These are phyloP conservation scores for Kodamaea kaohsiungensis DNA, from an alignment of 805 yeast species.

Conservation along the genomic window DNA sequence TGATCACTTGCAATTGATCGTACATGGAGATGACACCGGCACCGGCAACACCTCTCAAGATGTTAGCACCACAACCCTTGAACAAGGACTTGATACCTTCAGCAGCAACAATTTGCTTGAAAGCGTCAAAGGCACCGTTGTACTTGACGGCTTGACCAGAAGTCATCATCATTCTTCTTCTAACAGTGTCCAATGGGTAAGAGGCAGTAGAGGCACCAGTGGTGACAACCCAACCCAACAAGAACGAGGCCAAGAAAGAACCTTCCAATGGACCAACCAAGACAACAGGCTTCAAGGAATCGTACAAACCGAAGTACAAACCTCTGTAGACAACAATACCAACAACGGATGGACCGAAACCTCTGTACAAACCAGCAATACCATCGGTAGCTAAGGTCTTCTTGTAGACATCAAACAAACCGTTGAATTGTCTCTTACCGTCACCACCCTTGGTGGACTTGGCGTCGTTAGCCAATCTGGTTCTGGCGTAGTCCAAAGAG, in stretches of 20 bases:
- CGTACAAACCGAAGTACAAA: constrained; percentile 97
- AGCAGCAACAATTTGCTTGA: constrained; percentile 88
- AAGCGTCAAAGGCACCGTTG: constrained; percentile 92
- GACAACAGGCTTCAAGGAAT: constrained; percentile 93
- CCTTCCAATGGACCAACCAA: constrained; percentile 94
- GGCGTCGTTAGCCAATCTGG: constrained; percentile 98
- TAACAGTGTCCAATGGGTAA: constrained; percentile 98
- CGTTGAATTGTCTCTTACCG: constrained; percentile 96
- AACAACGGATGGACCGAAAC: constrained; percentile 97
- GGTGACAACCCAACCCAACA: constrained; percentile 96
- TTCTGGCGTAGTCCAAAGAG: constrained; percentile 98
- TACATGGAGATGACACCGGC: constrained; percentile 98
- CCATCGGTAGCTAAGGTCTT: constrained; percentile 95
- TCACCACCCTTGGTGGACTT: constrained; percentile 75
- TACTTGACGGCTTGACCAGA: constrained; percentile 98
- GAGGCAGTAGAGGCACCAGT: constrained; percentile 98
- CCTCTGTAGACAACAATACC: constrained; percentile 99
- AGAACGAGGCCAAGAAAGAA: constrained; percentile 92
- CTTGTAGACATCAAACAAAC: constrained; percentile 94
- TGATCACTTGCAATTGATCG: constrained; percentile 93
- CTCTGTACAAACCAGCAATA: constrained; percentile 98
- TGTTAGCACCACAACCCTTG: constrained; percentile 99
- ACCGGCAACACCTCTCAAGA: constrained; percentile 99
- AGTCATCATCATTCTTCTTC: constrained; percentile 99
- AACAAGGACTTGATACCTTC: constrained; percentile 92